These are phyloP conservation scores for Corymbia calophylla DNA, from an alignment of 441 rosid genomes.

Conservation along the genomic window DNA sequence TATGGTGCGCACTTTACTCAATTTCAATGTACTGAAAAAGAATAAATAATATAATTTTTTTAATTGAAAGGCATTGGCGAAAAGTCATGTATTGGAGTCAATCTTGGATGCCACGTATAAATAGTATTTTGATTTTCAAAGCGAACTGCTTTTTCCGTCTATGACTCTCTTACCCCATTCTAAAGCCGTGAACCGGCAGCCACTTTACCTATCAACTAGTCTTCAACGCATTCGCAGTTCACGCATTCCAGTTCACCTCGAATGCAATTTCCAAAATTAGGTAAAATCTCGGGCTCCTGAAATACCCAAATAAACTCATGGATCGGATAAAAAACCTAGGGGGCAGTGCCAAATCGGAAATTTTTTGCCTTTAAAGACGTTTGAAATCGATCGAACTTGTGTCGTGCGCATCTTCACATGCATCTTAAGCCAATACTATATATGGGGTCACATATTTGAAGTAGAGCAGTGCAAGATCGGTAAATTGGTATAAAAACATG, in stretches of 20 bases:
- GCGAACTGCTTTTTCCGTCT: not conserved
- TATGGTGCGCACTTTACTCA: not conserved
- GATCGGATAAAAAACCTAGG: not conserved
- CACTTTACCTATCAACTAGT: not conserved
- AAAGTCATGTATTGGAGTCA: not conserved
- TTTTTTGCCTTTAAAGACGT: not conserved
- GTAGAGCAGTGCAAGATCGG: not conserved
- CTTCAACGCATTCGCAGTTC: not conserved
- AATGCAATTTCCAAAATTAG: not conserved
- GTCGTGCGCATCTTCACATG: not conserved
- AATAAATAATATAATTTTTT: rapidly evolving
- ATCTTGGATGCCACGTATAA: not conserved
- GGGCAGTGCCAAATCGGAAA: not conserved
- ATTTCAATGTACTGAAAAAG: not conserved
- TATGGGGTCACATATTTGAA: not conserved
- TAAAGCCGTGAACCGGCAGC: not conserved
- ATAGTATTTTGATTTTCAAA: not conserved
- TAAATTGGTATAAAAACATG: not conserved
- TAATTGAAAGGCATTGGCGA: not conserved
- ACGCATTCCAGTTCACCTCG: not conserved
- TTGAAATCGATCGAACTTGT: rapidly evolving
- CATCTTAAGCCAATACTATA: not conserved
- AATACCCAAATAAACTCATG: not conserved
- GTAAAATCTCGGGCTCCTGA: not conserved
- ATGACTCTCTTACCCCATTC: not conserved